phyloP scores from a whole-genome alignment of 768 basidiomycete genomes.

The Pleurotus salmoneostramineus region DNA sequence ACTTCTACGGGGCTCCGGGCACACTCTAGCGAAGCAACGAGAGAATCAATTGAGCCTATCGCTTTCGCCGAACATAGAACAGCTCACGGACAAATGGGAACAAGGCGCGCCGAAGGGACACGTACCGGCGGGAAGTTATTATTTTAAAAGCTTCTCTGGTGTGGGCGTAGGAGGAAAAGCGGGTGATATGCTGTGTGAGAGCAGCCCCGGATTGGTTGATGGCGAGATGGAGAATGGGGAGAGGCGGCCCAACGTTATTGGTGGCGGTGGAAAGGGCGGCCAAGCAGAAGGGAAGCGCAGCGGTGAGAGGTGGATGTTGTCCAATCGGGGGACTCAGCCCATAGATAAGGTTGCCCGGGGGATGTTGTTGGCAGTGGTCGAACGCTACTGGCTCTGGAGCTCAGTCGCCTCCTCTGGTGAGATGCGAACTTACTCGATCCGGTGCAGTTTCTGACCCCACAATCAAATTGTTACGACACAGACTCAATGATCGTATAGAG shows the following conservation, averaged over 20 bases:
- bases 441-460: not conserved
- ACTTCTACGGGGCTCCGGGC: not conserved
- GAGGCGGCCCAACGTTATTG: not conserved
- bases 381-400: slow-evolving; percentile 26
- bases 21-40: not conserved
- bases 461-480: not conserved
- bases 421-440: not conserved
- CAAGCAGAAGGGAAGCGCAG: slow-evolving; percentile 4
- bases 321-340: slow-evolving; percentile 9
- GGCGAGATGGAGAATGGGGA: not conserved
- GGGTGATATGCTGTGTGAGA: not conserved
- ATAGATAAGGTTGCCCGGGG: slow-evolving; percentile 33
- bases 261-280: slow-evolving; percentile 3
- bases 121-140: slow-evolving; percentile 2
- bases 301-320: slow-evolving; percentile 7
- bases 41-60: not conserved
- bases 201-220: not conserved
- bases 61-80: not conserved
- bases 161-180: not conserved
- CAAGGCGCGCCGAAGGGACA: not conserved
- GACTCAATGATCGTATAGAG: not conserved
- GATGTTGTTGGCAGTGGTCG: slow-evolving; percentile 35
- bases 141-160: not conserved
- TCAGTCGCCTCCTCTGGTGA: not conserved
- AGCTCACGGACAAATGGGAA: not conserved